Evolutionary conservation across 2,329 filamentous ascomycete genomes (phyloP).

Genomic region (Cladophialophora bantiana): DNA sequence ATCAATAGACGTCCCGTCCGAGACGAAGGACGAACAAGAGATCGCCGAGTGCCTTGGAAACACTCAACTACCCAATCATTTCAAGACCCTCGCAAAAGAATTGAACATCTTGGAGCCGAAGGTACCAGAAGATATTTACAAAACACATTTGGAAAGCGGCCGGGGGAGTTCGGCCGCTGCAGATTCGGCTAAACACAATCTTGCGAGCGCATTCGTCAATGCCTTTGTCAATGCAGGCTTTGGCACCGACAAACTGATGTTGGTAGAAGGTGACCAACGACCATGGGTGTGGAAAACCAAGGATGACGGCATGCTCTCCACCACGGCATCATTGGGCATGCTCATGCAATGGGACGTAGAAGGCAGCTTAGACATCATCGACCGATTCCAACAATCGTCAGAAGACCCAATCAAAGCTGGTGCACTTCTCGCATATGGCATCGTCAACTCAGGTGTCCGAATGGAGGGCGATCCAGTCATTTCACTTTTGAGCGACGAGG

Average conservation of each 20-base stretch:
- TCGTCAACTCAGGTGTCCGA: conserved; percentile 91
- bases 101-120: conserved; percentile 97
- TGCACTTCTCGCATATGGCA: conserved; percentile 89
- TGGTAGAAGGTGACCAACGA: conserved; percentile 84
- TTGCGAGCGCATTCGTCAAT: conserved; percentile 95
- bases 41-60: conserved; percentile 87
- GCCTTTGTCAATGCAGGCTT: conserved; percentile 96
- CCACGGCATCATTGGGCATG: conserved; percentile 90
- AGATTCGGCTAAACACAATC: conserved; percentile 93
- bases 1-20: conserved; percentile 71
- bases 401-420: conserved; percentile 90
- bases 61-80: conserved; percentile 85
- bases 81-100: conserved; percentile 92
- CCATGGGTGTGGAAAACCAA: conserved; percentile 99
- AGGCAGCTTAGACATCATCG: conserved; percentile 87
- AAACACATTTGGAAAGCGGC: conserved; percentile 95
- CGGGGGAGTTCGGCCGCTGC: conserved; percentile 92
- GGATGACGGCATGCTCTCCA: conserved; percentile 96
- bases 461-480: conserved; percentile 89
- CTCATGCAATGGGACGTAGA: conserved; percentile 94
- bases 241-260: conserved; percentile 96
- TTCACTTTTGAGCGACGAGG: conserved; percentile 80
- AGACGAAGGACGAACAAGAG: conserved; percentile 73
- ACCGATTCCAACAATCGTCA: conserved; percentile 85
- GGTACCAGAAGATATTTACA: conserved; percentile 98